Conservation (phyloP, 2,329 filamentous ascomycete genomes). For the Stromatinia cepivora region DNA sequence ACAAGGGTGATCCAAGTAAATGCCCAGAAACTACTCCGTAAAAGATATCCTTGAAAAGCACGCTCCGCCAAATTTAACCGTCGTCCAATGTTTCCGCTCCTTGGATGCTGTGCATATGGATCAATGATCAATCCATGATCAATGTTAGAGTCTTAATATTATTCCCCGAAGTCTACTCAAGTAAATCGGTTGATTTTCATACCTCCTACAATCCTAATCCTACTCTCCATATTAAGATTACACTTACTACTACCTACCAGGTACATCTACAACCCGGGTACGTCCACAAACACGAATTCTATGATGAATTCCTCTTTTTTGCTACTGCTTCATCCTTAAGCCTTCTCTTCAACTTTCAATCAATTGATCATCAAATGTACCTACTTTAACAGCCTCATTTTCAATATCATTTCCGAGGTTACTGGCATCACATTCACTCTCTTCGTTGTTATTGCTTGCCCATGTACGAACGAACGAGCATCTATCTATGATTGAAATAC, state of each 20-base stretch:
- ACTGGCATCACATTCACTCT: not conserved
- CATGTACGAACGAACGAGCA: not conserved
- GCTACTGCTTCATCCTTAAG: not conserved
- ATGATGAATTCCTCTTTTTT: not conserved
- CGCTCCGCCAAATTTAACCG: constrained; percentile 4
- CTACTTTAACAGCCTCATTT: not conserved
- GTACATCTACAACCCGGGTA: not conserved
- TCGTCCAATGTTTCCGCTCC: too few species aligned
- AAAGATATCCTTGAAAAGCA: not conserved
- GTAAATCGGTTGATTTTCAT: not conserved
- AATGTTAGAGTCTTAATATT: too few species aligned
- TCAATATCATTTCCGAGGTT: not conserved
- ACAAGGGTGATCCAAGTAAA: not conserved
- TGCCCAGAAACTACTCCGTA: not conserved
- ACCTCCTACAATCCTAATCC: not conserved
- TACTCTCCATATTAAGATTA: too few species aligned
- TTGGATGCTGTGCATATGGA: too few species aligned
- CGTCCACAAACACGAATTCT: not conserved
- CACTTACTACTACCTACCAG: not conserved
- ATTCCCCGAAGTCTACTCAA: too few species aligned
- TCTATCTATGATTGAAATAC: not conserved
- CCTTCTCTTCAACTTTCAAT: not conserved
- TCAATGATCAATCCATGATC: too few species aligned
- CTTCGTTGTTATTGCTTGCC: not conserved
- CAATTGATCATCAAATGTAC: not conserved